phyloP scores from a whole-genome alignment of 441 rosid genomes.

The Arabidopsis hybrid region DNA sequence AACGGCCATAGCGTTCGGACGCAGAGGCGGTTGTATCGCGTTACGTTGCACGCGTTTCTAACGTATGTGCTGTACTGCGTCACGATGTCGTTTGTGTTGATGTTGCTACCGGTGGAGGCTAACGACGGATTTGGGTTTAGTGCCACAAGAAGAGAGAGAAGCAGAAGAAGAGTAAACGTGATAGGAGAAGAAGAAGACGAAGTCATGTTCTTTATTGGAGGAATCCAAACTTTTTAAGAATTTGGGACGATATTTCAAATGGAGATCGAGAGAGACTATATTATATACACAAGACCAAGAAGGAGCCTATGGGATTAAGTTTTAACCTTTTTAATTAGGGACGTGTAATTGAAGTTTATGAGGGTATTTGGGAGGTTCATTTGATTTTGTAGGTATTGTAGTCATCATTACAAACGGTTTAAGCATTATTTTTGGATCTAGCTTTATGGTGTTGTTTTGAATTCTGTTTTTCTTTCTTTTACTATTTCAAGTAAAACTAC shows the following conservation, averaged over 20 bases:
- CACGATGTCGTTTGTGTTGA: slow-evolving; percentile 15
- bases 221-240: slow-evolving; percentile 18
- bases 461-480: slow-evolving; percentile 4
- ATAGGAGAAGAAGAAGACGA: slow-evolving; percentile 3
- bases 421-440: not conserved
- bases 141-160: not conserved
- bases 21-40: slow-evolving; percentile 68
- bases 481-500: slow-evolving; percentile 22
- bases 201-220: slow-evolving; percentile 18
- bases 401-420: slow-evolving; percentile 20
- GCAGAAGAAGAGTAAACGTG: slow-evolving; percentile 5
- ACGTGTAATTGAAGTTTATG: slow-evolving; percentile 25
- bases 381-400: slow-evolving; percentile 11
- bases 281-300: slow-evolving; percentile 1
- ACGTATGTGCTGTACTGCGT: slow-evolving; percentile 46
- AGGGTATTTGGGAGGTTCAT: slow-evolving; percentile 3
- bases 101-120: slow-evolving; percentile 29
- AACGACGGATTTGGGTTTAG: slow-evolving; percentile 14
- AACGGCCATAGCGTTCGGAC: slow-evolving; percentile 65
- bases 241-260: not conserved
- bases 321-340: slow-evolving; percentile 18
- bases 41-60: slow-evolving; percentile 75
- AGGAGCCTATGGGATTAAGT: slow-evolving; percentile 13
- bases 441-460: slow-evolving; percentile 14
- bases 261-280: not conserved